Evolutionary conservation across 139 green algal species (phyloP), one percentile per base, ranked within the genome.

Genomic region (Closterium sp.): DNA sequence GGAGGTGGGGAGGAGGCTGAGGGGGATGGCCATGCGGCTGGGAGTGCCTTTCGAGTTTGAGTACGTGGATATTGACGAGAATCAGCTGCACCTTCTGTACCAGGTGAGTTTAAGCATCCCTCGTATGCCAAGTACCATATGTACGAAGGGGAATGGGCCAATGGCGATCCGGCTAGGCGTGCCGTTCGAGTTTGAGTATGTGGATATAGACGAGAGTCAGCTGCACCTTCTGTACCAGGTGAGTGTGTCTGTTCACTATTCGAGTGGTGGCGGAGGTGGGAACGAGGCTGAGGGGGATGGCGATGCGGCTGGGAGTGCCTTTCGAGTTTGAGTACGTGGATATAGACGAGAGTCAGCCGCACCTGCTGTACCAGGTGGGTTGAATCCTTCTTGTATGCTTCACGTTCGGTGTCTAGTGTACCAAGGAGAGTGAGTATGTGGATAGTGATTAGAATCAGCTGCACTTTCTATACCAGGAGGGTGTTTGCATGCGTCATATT

Each of bases 1-100:
- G 21, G 85, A 87, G 0, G 85, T 87, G 85, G 85, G 85, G 85
- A 87, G 85, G 85, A 87, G 85, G 85, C n/a, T 87, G 85, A 30
- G 22, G 85, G 85, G 85, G 19, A 1, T 31, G 85, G 85, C 85
- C 0, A 17, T 17, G 85, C 28, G 22, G 21, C 28, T 87, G 85
- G 85, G 85, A 4, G 28, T 32, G 85, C 28, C n/a, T 0, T 87
- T 87, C 27, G n/a, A 30, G 85, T 87, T 32, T 29, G 85, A 87
- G 22, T 17, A 29, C 5, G 21, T 87, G 13, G 85, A 87, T 17
- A 24, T 87, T 0, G 1, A 87, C 1, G 85, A 87, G 85, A 24
- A 31, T 19, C 21, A 87, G 0, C 85, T 32, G 85, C 85, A 87
- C 21, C 10, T 87, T 22, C 85, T 87, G 85, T 87, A 87, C 85